These are phyloP conservation scores for Rauvolfia tetraphylla DNA, from an alignment of 257 asterid genomes.

Conservation along the genomic window DNA sequence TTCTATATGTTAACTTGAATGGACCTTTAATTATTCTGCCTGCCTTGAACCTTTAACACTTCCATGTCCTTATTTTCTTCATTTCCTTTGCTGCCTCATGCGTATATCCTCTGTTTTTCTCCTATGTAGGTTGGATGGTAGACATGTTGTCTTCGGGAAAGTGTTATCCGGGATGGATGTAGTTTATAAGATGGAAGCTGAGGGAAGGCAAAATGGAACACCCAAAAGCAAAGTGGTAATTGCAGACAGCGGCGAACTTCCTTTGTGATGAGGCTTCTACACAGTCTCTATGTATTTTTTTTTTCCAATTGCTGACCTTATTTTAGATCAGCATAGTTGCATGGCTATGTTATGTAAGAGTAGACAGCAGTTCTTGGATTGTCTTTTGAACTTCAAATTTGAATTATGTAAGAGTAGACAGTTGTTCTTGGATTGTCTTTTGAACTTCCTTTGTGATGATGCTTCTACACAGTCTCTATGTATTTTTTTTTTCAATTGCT, in stretches of 20 bases:
- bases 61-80: not conserved
- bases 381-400: not conserved
- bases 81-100: not conserved
- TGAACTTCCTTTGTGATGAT: slow-evolving; percentile 52
- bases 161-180: slow-evolving; percentile 96
- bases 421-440: not conserved
- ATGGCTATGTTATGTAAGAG: not conserved
- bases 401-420: not conserved
- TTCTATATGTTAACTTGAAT: not conserved
- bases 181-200: slow-evolving; percentile 95
- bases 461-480: not conserved
- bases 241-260: slow-evolving; percentile 82
- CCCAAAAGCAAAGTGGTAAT: slow-evolving; percentile 75
- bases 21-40: no score
- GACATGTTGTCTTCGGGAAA: slow-evolving; percentile 91
- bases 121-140: slow-evolving; percentile 76
- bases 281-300: not conserved
- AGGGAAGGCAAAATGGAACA: slow-evolving; percentile 76
- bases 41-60: not conserved
- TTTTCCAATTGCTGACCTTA: not conserved
- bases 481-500: not conserved
- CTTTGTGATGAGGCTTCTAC: slow-evolving; percentile 28
- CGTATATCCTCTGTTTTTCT: not conserved
- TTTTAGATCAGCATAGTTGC: not conserved
- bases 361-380: not conserved